These are phyloP conservation scores for Delonix regia DNA, from an alignment of 306 rosid genomes.

Conservation along the genomic window DNA sequence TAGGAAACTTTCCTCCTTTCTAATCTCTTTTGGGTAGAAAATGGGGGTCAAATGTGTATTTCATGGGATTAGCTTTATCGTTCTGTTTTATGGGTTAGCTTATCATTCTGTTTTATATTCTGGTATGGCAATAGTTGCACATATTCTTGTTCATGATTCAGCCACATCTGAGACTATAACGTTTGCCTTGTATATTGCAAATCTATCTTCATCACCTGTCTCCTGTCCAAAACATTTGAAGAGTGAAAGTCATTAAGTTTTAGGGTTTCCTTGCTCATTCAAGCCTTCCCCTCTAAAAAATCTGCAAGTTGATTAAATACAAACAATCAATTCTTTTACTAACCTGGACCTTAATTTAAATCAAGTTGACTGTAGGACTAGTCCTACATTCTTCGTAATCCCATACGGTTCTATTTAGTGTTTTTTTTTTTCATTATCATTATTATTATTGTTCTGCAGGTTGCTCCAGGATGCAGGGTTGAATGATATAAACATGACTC, in stretches of 20 bases:
- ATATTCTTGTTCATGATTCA: not conserved
- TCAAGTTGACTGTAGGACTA: not conserved
- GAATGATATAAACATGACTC: slow-evolving; percentile 79
- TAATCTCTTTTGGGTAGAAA: no score
- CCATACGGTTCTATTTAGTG: slow-evolving; percentile 20
- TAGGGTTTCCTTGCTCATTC: not conserved
- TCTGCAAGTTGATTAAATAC: slow-evolving; percentile 8
- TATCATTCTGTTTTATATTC: not conserved
- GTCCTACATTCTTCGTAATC: slow-evolving; percentile 19
- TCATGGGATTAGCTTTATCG: not conserved
- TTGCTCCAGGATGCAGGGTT: slow-evolving; percentile 85
- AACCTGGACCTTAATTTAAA: not conserved
- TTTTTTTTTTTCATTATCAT: slow-evolving; percentile 20
- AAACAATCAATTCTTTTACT: slow-evolving; percentile 20
- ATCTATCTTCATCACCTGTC: not conserved
- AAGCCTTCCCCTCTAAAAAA: slow-evolving; percentile 8
- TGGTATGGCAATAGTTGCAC: not conserved
- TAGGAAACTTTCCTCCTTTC: not conserved
- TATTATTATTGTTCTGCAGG: slow-evolving; percentile 53
- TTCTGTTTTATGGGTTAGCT: not conserved
- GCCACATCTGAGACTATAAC: not conserved
- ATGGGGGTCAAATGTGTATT: not conserved
- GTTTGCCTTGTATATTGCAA: not conserved
- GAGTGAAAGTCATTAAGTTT: not conserved
- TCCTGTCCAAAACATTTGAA: not conserved